Conservation (phyloP, 495 filamentous ascomycete species). For the Neurospora terricola region DNA sequence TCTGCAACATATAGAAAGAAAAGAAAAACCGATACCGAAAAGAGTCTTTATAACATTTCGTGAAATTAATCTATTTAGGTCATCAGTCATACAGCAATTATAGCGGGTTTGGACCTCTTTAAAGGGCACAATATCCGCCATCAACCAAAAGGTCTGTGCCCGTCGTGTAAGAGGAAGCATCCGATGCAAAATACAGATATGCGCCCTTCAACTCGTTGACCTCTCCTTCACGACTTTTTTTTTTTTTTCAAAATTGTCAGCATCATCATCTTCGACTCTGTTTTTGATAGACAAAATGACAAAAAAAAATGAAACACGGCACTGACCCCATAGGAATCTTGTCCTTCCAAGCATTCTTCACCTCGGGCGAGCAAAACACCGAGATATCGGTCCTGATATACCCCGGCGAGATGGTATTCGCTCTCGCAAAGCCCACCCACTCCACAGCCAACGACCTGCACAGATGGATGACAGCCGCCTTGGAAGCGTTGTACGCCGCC, state of each 20-base stretch:
- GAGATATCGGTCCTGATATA: constrained; percentile 84
- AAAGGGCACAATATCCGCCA: constrained; percentile 47
- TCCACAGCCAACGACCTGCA: constrained; percentile 77
- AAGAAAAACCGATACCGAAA: not conserved
- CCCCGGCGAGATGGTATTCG: constrained; percentile 74
- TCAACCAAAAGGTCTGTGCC: constrained; percentile 70
- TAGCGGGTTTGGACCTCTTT: not conserved
- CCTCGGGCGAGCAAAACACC: constrained; percentile 57
- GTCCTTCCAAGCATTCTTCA: constrained; percentile 63
- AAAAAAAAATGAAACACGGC: too few relatives aligned
- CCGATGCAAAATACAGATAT: constrained; percentile 78
- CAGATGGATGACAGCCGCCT: constrained; percentile 77
- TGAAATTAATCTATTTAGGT: not conserved
- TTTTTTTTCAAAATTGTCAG: not conserved
- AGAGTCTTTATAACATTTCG: not conserved
- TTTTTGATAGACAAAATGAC: not conserved
- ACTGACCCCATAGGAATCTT: constrained; percentile 76
- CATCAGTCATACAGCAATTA: not conserved
- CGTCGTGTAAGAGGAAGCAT: constrained; percentile 78
- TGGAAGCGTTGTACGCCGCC: constrained; percentile 78
- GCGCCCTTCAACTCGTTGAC: constrained; percentile 77
- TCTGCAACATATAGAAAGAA: not conserved
- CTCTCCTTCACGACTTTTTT: constrained; percentile 52
- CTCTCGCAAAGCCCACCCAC: constrained; percentile 77
- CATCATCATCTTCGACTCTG: not conserved